Evolutionary conservation across 176 grass and related monocot species (phyloP), one percentile per base, ranked within the genome.

Genomic region (Paspalum notatum): DNA sequence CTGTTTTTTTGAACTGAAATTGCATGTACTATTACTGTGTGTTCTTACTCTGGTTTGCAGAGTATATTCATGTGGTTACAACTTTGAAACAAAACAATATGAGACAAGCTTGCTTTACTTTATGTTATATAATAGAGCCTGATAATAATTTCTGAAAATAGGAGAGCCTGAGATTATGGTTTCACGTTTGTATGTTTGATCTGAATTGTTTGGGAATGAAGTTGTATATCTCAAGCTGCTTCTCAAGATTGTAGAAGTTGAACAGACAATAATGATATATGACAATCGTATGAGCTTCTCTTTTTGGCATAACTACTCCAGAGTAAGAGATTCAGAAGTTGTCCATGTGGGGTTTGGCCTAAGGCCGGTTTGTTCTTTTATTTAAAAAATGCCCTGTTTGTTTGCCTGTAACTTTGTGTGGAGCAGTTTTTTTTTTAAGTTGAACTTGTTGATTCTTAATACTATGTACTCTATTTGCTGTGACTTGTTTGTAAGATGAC

Each of bases 1-100:
- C 63, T 63, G 25, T 48, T 84, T 87, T 83, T 24, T 71, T 87
- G 48, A 18, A 43, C 66, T 88, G 42, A 85, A 75, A 74, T 75
- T 54, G 13, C 62, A 71, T 89, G 76, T 85, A 63, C 40, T 87
- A 47, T 13, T 62, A 68, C 44, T 9, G 56, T 39, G 39, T 63
- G 63, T 63, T 54, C 39, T 81, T 69, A 10, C 61, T 75, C 72
- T 75, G 81, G 62, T 84, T 62, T 84, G 70, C 82, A 68, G 62
- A 68, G 24, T 84, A 77, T 77, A 80, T 63, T 80, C 61, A 53
- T 80, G 85, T 70, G 62, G 17, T 63, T 70, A 56, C 22, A 59
- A 51, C 65, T 85, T 22, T 45, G 64, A 68, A 47, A 85, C 66
- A 56, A 21, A 69, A 58, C 75, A 74, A 84, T 62, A 84, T 50